phyloP scores from a whole-genome alignment of 495 filamentous ascomycete genomes.

The Opeltia flavorubescens region DNA sequence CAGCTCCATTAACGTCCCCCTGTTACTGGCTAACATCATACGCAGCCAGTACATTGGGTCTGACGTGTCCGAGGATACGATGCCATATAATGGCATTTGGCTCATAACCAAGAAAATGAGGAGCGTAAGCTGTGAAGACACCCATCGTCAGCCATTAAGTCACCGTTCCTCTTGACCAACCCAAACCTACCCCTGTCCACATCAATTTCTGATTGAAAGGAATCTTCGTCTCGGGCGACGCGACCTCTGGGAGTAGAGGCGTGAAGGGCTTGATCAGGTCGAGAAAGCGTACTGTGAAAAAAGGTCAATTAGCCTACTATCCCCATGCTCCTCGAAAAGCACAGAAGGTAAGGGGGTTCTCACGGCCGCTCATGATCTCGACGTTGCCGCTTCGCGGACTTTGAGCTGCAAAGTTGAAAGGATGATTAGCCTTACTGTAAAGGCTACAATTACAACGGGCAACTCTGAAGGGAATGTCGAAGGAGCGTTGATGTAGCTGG shows the following conservation, averaged over 20 bases:
- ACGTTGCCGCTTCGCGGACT: conserved; percentile 17
- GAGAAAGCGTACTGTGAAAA: conserved; percentile 79
- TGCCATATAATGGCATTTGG: conserved; percentile 96
- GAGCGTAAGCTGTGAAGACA: conserved; percentile 55
- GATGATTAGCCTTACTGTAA: neutral
- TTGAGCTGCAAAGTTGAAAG: conserved; percentile 2
- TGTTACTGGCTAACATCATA: conserved; percentile 99
- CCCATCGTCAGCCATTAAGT: conserved; percentile 20
- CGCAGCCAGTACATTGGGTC: conserved; percentile 99
- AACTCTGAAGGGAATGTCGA: neutral
- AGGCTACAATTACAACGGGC: neutral
- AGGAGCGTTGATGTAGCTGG: too few species aligned
- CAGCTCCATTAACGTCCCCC: conserved; percentile 97
- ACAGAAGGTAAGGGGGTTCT: conserved; percentile 17
- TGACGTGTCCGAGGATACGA: conserved; percentile 89
- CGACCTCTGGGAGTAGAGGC: conserved; percentile 97
- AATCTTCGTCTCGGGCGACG: conserved; percentile 87
- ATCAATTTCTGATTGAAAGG: conserved; percentile 99
- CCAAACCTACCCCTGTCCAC: conserved; percentile 78
- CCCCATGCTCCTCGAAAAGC: neutral
- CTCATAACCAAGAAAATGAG: conserved; percentile 99
- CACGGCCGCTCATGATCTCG: conserved; percentile 45
- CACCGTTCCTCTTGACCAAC: neutral
- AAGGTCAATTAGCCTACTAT: conserved; percentile 1
- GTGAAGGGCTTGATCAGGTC: conserved; percentile 99